Conservation (phyloP, 441 rosid genomes). For the Populus hybrid region DNA sequence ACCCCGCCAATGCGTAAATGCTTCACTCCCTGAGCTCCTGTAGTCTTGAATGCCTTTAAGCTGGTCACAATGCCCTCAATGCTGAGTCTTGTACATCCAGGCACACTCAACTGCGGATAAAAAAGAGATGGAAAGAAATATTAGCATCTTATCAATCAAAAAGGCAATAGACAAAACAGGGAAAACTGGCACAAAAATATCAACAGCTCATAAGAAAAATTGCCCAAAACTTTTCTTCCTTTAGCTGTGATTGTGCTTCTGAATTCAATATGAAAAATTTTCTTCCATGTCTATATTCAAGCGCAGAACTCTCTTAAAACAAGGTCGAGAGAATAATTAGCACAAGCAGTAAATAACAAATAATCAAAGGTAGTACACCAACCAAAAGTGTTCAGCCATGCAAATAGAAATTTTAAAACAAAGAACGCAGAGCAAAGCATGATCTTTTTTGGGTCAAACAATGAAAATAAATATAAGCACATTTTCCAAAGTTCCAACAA, state of each 20-base stretch:
- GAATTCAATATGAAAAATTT: neutral
- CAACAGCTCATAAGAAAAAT: neutral
- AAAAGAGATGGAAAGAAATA: neutral
- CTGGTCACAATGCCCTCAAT: slow-evolving; percentile 61
- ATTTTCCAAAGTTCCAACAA: neutral
- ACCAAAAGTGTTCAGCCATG: too few species aligned
- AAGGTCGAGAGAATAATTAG: neutral
- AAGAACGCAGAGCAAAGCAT: neutral
- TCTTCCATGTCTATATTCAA: neutral
- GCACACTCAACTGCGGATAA: slow-evolving; percentile 67
- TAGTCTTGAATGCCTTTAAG: slow-evolving; percentile 55
- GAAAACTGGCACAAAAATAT: neutral
- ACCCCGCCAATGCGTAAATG: slow-evolving; percentile 76
- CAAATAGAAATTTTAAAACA: neutral
- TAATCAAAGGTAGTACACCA: neutral
- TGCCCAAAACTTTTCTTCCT: neutral
- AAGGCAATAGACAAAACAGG: neutral
- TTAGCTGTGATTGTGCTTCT: neutral
- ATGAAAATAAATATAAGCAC: neutral
- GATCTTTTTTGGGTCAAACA: neutral
- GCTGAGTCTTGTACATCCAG: slow-evolving; percentile 84
- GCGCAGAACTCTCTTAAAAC: neutral
- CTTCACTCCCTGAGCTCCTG: slow-evolving; percentile 54
- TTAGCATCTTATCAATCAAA: slow-evolving; percentile 13
- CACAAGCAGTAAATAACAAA: neutral